Evolutionary conservation across 768 basidiomycete genomes (phyloP).

Genomic region (Auricularia sp.): DNA sequence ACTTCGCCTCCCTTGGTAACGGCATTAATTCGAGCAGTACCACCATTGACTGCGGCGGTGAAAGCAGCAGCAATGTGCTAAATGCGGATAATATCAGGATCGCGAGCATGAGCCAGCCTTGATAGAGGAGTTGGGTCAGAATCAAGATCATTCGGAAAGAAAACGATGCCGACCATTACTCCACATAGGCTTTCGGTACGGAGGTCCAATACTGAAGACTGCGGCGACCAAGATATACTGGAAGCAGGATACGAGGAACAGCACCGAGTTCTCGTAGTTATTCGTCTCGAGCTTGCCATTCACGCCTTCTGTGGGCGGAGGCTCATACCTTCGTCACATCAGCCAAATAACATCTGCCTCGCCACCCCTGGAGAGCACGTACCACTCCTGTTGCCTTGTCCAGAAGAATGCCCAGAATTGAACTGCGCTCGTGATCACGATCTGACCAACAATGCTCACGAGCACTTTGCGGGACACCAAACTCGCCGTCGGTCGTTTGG

Average conservation of each 20-base stretch:
- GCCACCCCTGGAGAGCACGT: slow-evolving; percentile 13
- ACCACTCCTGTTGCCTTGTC: slow-evolving; percentile 83
- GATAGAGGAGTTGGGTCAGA: not conserved
- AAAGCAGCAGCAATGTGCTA: slow-evolving; percentile 67
- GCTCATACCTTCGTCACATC: slow-evolving; percentile 53
- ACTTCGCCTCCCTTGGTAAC: slow-evolving; percentile 58
- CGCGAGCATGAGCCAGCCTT: slow-evolving; percentile 70
- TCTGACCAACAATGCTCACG: slow-evolving; percentile 86
- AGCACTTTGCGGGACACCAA: slow-evolving; percentile 93
- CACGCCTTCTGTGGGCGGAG: slow-evolving; percentile 46
- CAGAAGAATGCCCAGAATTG: slow-evolving; percentile 88
- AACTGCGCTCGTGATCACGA: slow-evolving; percentile 68
- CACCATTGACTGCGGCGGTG: slow-evolving; percentile 50
- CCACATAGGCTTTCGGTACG: slow-evolving; percentile 91
- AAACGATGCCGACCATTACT: slow-evolving; percentile 63
- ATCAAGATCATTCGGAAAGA: slow-evolving; percentile 1
- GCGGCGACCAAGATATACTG: slow-evolving; percentile 96
- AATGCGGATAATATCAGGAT: slow-evolving; percentile 59
- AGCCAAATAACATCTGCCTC: slow-evolving; percentile 7
- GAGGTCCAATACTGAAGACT: slow-evolving; percentile 96
- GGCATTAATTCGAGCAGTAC: slow-evolving; percentile 67
- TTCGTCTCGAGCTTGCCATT: slow-evolving; percentile 68
- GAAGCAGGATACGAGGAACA: slow-evolving; percentile 95
- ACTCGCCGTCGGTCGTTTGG: slow-evolving; percentile 89
- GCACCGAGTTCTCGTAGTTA: slow-evolving; percentile 85